phyloP scores from a whole-genome alignment of 768 basidiomycete species.

The Chiua virens region DNA sequence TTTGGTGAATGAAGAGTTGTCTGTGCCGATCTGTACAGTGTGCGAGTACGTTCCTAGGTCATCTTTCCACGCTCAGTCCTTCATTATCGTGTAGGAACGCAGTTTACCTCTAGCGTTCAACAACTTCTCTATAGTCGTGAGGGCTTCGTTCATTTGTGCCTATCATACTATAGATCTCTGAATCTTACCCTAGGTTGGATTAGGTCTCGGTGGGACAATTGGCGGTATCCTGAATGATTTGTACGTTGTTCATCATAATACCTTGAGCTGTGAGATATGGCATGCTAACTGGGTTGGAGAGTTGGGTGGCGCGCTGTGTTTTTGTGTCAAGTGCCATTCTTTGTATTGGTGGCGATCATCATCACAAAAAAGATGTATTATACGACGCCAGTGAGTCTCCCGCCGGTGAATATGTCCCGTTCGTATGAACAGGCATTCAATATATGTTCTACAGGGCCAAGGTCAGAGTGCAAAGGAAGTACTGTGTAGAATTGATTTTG shows the following conservation, averaged over 20 bases:
- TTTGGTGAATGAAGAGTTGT: constrained; percentile 6
- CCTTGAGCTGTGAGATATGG: not conserved
- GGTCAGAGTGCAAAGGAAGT: constrained; percentile 5
- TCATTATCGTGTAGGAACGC: not conserved
- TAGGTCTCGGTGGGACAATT: constrained; percentile 12
- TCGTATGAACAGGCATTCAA: not conserved
- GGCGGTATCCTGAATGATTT: constrained; percentile 13
- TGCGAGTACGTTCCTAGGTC: constrained; percentile 1
- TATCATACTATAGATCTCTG: not conserved
- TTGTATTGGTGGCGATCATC: constrained; percentile 3
- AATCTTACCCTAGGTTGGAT: constrained; percentile 2
- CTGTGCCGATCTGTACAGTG: constrained; percentile 10
- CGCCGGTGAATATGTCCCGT: too few species aligned
- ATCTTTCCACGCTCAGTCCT: not conserved
- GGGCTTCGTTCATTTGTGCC: not conserved
- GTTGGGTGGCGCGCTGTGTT: constrained; percentile 21
- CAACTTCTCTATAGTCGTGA: constrained; percentile 8
- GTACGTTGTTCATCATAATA: not conserved
- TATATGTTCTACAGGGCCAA: constrained; percentile 2
- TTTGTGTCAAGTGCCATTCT: constrained; percentile 8
- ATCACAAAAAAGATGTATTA: constrained; percentile 3
- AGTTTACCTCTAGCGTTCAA: constrained; percentile 47
- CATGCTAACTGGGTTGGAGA: not conserved
- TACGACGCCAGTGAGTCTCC: constrained; percentile 8
- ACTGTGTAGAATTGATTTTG: constrained; percentile 13